These are phyloP conservation scores for Metrosideros polymorpha DNA, from an alignment of 441 rosid genomes.

Conservation along the genomic window DNA sequence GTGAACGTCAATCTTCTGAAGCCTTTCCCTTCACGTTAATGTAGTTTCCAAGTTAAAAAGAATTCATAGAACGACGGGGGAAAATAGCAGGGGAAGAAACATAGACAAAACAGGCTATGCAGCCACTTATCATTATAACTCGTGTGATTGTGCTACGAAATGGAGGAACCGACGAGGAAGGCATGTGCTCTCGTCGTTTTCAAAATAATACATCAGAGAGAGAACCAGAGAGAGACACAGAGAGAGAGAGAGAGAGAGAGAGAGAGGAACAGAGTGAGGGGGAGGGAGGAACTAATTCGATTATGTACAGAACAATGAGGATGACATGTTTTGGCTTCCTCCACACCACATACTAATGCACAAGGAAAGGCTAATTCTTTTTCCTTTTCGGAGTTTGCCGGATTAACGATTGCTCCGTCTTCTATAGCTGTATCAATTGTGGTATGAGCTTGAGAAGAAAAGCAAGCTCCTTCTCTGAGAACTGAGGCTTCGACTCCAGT, in stretches of 20 bases:
- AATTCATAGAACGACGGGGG: not conserved
- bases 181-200: not conserved
- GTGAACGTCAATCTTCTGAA: not conserved
- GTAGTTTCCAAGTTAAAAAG: not conserved
- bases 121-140: not conserved
- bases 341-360: not conserved
- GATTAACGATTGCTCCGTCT: not conserved
- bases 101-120: not conserved
- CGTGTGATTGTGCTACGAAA: not conserved
- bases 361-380: not conserved
- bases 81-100: not conserved
- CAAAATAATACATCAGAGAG: not conserved
- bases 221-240: too few relatives aligned
- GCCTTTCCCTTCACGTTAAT: not conserved
- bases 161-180: not conserved
- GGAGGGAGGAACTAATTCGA: not conserved
- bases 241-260: not conserved
- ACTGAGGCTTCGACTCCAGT: constrained; percentile 38
- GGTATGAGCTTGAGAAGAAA: constrained; percentile 87
- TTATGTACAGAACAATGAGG: not conserved
- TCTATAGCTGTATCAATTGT: constrained; percentile 55
- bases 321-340: not conserved
- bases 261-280: not conserved
- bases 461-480: constrained; percentile 64
- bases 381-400: not conserved